Evolutionary conservation across 2,329 filamentous ascomycete species (phyloP).

Genomic region (Calonectria multiphialidica): DNA sequence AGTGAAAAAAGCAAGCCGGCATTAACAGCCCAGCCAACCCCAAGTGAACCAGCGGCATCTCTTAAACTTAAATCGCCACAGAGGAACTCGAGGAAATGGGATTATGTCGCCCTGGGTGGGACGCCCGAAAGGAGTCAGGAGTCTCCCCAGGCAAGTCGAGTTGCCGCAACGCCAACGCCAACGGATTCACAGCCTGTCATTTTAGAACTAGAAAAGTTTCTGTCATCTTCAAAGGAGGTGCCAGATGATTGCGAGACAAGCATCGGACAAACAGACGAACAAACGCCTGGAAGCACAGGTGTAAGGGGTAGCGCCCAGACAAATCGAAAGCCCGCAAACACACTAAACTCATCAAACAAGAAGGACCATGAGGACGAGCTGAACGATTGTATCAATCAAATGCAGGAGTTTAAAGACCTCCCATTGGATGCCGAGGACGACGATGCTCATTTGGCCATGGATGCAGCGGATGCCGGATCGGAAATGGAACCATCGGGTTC

Average conservation of each 20-base stretch:
- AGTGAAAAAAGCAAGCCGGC: background rate
- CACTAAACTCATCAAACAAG: background rate
- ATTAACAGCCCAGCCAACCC: slow-evolving; percentile 15
- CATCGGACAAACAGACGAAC: background rate
- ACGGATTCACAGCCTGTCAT: slow-evolving; percentile 43
- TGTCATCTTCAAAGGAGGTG: slow-evolving; percentile 4
- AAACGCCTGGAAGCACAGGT: background rate
- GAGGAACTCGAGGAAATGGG: slow-evolving; percentile 51
- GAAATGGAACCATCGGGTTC: slow-evolving; percentile 35
- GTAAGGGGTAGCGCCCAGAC: background rate
- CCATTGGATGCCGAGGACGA: slow-evolving; percentile 66
- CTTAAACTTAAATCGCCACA: slow-evolving; percentile 62
- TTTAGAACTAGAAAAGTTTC: slow-evolving; percentile 34
- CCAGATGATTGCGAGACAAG: background rate
- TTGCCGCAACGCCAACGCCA: slow-evolving; percentile 29
- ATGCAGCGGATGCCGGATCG: slow-evolving; percentile 27
- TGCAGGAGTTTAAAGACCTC: slow-evolving; percentile 70
- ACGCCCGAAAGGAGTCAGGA: slow-evolving; percentile 53
- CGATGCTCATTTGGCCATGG: slow-evolving; percentile 47
- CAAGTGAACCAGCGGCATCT: slow-evolving; percentile 48
- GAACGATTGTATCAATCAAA: slow-evolving; percentile 72
- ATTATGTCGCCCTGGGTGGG: slow-evolving; percentile 51
- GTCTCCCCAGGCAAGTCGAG: slow-evolving; percentile 40
- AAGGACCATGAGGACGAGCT: slow-evolving; percentile 63
- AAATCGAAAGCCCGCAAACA: background rate